Evolutionary conservation across 2,329 filamentous ascomycete genomes (phyloP).

Genomic region (Penicillium sp.): DNA sequence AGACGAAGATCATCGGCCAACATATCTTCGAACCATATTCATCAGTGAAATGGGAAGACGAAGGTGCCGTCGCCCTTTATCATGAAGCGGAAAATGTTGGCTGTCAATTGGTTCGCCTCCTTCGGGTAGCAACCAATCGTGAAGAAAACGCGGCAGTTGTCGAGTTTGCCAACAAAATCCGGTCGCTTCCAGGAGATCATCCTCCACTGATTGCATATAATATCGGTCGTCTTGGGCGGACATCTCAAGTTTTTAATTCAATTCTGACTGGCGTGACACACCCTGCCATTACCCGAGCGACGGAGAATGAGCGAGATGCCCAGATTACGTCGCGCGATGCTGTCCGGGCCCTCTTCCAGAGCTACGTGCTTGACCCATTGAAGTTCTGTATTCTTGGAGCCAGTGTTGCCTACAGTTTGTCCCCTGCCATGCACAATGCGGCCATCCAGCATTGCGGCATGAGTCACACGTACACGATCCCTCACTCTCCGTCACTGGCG

Average conservation of each 20-base stretch:
- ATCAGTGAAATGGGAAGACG: slow-evolving; percentile 32
- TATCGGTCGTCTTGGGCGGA: slow-evolving; percentile 37
- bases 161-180: slow-evolving; percentile 37
- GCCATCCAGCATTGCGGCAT: slow-evolving; percentile 39
- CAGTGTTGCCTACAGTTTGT: slow-evolving; percentile 41
- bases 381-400: slow-evolving; percentile 42
- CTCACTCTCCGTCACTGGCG: slow-evolving; percentile 34
- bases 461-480: slow-evolving; percentile 38
- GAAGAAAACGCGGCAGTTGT: slow-evolving; percentile 37
- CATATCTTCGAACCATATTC: slow-evolving; percentile 30
- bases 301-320: slow-evolving; percentile 27
- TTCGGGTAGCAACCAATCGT: slow-evolving; percentile 32
- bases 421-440: slow-evolving; percentile 43
- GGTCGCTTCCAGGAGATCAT: slow-evolving; percentile 27
- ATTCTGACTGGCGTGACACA: slow-evolving; percentile 42
- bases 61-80: slow-evolving; percentile 30
- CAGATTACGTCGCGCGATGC: slow-evolving; percentile 37
- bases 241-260: slow-evolving; percentile 43
- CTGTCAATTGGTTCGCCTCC: slow-evolving; percentile 39
- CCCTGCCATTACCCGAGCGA: slow-evolving; percentile 28
- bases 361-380: slow-evolving; percentile 40
- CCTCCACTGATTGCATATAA: slow-evolving; percentile 41
- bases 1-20: slow-evolving; percentile 41
- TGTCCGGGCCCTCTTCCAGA: slow-evolving; percentile 38
- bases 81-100: slow-evolving; percentile 34